A percentile compares a stretch with the other conserved stretches of the same genome.
These are phyloP conservation scores for Dactylonectria macrodidyma DNA, from an alignment of 2,329 filamentous ascomycete species.

Conservation along the genomic window DNA sequence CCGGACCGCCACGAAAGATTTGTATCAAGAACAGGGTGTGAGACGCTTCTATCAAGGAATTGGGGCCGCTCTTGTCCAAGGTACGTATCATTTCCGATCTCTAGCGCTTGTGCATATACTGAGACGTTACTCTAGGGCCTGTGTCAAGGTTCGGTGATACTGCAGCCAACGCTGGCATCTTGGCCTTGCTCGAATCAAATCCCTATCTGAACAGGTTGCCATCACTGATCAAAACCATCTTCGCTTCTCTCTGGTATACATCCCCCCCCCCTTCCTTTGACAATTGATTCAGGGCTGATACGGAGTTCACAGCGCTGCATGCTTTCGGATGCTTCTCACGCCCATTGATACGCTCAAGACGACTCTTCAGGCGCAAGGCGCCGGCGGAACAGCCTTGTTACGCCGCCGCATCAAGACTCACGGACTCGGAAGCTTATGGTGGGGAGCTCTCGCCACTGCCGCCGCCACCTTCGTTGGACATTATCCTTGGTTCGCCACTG, in stretches of 20 bases:
- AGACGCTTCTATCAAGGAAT: constrained; percentile 63
- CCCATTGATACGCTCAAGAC: constrained; percentile 67
- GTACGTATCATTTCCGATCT: constrained; percentile 35
- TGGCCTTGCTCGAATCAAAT: constrained; percentile 63
- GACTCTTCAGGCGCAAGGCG: constrained; percentile 63
- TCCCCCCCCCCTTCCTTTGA: too few species aligned
- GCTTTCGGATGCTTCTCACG: constrained; percentile 63
- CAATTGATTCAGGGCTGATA: constrained; percentile 20
- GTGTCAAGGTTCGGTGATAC: constrained; percentile 64
- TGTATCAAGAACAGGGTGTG: constrained; percentile 56
- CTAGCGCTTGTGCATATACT: background rate
- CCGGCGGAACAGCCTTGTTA: constrained; percentile 58
- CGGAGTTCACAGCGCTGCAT: constrained; percentile 54
- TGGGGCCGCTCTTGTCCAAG: constrained; percentile 61
- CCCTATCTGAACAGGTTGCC: constrained; percentile 60
- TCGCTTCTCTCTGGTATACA: constrained; percentile 60
- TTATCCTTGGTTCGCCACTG: constrained; percentile 66
- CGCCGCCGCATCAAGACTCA: constrained; percentile 61
- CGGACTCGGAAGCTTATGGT: constrained; percentile 63
- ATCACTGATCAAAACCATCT: constrained; percentile 60
- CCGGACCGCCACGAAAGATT: constrained; percentile 56
- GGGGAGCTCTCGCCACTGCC: constrained; percentile 64
- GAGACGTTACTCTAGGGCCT: constrained; percentile 53
- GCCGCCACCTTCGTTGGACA: constrained; percentile 65
- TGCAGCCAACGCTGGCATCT: constrained; percentile 65